A percentile compares a stretch with the other conserved stretches of the same genome.
Conservation (phyloP, 805 yeast genomes). For the Teunomyces panamensis region DNA sequence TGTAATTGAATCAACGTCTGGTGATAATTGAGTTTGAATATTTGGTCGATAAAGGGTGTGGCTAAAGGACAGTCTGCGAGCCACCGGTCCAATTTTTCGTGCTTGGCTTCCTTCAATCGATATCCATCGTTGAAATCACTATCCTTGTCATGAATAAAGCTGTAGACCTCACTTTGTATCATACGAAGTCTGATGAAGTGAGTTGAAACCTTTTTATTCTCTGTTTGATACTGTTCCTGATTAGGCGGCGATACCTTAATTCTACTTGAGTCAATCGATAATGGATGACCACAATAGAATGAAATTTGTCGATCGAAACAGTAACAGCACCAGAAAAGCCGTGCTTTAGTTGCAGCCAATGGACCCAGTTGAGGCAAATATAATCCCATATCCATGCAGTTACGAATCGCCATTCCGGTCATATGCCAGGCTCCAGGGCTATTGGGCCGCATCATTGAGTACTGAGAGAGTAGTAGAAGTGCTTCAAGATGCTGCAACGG, state of each 20-base stretch:
- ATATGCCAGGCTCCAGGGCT: background rate
- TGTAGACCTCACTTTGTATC: background rate
- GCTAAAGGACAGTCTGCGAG: background rate
- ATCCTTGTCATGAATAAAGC: background rate
- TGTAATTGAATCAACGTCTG: background rate
- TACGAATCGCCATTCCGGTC: background rate
- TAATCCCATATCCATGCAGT: slow-evolving; percentile 1
- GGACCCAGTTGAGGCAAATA: background rate
- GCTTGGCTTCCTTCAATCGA: background rate
- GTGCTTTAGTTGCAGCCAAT: background rate
- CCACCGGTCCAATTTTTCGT: background rate
- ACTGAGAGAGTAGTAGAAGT: slow-evolving; percentile 1
- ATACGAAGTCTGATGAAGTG: background rate
- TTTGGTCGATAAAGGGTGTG: background rate
- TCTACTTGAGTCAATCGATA: background rate
- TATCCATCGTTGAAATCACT: too few relatives aligned
- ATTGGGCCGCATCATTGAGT: background rate
- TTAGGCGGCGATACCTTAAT: background rate
- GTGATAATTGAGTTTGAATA: slow-evolving; percentile 1
- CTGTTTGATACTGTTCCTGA: background rate
- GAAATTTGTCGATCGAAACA: background rate
- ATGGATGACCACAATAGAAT: background rate
- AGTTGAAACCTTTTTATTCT: background rate
- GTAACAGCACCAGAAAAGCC: slow-evolving; percentile 2
- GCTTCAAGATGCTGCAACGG: slow-evolving; percentile 1